These are phyloP conservation scores for Citrullus mucosospermus DNA, from an alignment of 306 rosid species.

Conservation along the genomic window DNA sequence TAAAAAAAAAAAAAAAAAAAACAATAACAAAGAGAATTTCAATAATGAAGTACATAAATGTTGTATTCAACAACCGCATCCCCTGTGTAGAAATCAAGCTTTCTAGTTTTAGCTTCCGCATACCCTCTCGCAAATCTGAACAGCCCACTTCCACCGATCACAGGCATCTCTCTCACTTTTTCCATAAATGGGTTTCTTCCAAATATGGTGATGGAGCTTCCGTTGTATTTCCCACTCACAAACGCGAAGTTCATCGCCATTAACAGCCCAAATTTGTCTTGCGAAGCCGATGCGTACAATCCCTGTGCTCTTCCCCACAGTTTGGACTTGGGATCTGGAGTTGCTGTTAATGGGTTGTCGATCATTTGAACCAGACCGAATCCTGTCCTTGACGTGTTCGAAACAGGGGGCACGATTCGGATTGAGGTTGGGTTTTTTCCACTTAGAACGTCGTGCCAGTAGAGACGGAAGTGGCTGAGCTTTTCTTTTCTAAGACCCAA, in stretches of 20 bases:
- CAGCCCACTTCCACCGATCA: conserved; percentile 68
- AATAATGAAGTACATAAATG: conserved; percentile 32
- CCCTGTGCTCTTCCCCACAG: conserved; percentile 43
- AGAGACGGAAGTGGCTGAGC: conserved; percentile 35
- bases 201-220: conserved; percentile 46
- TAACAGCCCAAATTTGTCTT: conserved; percentile 18
- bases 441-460: conserved; percentile 30
- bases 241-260: conserved; percentile 66
- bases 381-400: conserved; percentile 7
- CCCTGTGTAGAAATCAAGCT: conserved; percentile 3
- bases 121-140: conserved; percentile 67
- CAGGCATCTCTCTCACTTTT: conserved; percentile 63
- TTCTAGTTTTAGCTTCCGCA: conserved; percentile 33
- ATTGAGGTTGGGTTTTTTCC: conserved; percentile 20
- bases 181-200: conserved; percentile 46
- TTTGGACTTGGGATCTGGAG: conserved; percentile 19
- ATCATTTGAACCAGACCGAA: conserved; percentile 19
- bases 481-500: conserved; percentile 27
- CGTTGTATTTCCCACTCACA: conserved; percentile 50
- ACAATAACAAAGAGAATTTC: neutral
- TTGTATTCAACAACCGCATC: conserved; percentile 53
- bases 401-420: conserved; percentile 7
- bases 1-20: too few species aligned
- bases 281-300: conserved; percentile 37
- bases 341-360: conserved; percentile 22